phyloP scores from a whole-genome alignment of 2,329 filamentous ascomycete genomes.

The Fusarium robinianum region DNA sequence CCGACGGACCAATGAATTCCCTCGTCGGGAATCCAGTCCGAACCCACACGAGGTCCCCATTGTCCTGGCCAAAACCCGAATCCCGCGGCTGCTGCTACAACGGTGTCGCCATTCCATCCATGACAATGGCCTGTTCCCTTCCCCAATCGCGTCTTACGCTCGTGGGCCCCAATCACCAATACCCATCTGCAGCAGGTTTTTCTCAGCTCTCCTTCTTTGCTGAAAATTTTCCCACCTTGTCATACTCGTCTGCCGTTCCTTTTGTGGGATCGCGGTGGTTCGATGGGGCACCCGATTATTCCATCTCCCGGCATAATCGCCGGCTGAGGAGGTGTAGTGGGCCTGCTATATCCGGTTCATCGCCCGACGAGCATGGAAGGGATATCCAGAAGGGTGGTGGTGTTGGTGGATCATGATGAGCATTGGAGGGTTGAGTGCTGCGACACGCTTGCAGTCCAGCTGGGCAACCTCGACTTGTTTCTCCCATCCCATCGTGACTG shows the following conservation, averaged over 20 bases:
- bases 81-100: too few species aligned
- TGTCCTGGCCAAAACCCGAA: too few species aligned
- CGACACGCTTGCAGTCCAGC: background rate
- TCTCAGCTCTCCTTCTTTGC: constrained; percentile 13
- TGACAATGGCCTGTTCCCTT: constrained; percentile 19
- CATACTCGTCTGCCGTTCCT: constrained; percentile 6
- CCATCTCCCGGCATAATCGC: constrained; percentile 23
- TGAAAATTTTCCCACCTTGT: constrained; percentile 6
- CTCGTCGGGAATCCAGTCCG: too few species aligned
- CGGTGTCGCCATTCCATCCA: too few species aligned
- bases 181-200: constrained; percentile 12
- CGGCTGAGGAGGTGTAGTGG: constrained; percentile 19
- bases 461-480: too few species aligned
- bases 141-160: constrained; percentile 13
- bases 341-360: constrained; percentile 13
- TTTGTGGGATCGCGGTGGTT: constrained; percentile 25
- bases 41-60: too few species aligned
- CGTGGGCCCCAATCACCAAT: constrained; percentile 14
- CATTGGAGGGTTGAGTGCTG: background rate
- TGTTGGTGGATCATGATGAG: constrained; percentile 4
- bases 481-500: too few species aligned
- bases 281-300: constrained; percentile 20
- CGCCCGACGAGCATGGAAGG: constrained; percentile 8
- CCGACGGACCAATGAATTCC: too few species aligned
- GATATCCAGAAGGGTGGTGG: background rate